Percentiles rank a stretch among this genome's conserved stretches.
These are phyloP conservation scores for Rutidosis leptorrhynchoides DNA, from an alignment of 129 eudicot species.

Conservation along the genomic window DNA sequence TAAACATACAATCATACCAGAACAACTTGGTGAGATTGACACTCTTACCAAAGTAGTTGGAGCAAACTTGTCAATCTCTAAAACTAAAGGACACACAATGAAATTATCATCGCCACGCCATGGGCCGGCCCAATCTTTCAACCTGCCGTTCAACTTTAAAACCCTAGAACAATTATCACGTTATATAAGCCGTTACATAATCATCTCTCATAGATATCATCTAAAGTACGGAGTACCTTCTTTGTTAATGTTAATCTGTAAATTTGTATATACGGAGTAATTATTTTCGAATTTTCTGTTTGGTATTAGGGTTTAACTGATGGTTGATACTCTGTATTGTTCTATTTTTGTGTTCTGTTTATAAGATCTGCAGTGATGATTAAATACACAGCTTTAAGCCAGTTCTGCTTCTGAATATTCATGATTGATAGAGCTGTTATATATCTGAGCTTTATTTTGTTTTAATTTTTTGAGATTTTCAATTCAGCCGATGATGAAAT, in stretches of 20 bases:
- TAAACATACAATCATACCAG: neutral
- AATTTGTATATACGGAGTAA: too few relatives aligned
- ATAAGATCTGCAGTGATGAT: neutral
- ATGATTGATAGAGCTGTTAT: conserved; percentile 81
- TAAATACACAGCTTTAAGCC: conserved; percentile 67
- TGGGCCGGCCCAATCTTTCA: conserved; percentile 25
- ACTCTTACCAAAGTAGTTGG: neutral
- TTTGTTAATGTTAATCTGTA: neutral
- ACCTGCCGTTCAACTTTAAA: neutral
- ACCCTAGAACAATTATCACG: neutral
- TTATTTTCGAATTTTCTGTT: neutral
- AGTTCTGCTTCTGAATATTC: conserved; percentile 93
- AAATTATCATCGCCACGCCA: neutral
- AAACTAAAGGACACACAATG: neutral
- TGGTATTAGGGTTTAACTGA: neutral
- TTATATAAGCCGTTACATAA: neutral
- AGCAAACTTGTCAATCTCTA: neutral
- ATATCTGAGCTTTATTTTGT: neutral
- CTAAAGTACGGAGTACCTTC: neutral
- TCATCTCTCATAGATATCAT: neutral
- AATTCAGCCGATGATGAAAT: conserved; percentile 5
- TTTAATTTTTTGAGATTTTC: neutral
- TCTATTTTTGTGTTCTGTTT: neutral
- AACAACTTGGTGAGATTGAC: neutral
- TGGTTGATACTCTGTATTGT: neutral